A percentile compares a stretch with the other conserved stretches of the same genome.
Evolutionary conservation across 768 basidiomycete species (phyloP).

Genomic region (Rubroboletus pulcherrimus): DNA sequence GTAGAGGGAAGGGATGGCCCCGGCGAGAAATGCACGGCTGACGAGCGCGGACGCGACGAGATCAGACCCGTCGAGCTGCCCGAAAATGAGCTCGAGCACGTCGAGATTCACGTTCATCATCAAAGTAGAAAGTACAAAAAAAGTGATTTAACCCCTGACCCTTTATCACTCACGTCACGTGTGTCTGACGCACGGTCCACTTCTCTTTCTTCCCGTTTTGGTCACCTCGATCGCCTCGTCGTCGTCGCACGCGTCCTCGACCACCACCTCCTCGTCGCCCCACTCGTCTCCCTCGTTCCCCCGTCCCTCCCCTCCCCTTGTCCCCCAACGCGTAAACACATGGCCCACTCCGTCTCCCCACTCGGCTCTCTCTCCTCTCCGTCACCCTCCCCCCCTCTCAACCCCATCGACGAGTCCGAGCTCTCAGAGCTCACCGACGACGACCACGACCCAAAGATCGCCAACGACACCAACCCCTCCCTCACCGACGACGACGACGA

Average conservation of each 20-base stretch:
- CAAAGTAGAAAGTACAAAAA: not conserved
- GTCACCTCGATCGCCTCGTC: constrained; percentile 20
- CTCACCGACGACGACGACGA: constrained; percentile 22
- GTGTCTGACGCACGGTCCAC: constrained; percentile 22
- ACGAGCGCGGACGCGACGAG: constrained; percentile 61
- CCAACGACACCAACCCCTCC: constrained; percentile 31
- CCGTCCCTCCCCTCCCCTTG: not conserved
- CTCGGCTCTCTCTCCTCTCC: constrained; percentile 66
- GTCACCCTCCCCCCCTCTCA: constrained; percentile 54
- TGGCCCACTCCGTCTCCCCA: constrained; percentile 33
- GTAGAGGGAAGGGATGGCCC: constrained; percentile 62
- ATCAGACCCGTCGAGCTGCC: constrained; percentile 47
- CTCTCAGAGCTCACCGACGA: constrained; percentile 83
- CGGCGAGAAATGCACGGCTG: constrained; percentile 61
- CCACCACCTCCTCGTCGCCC: constrained; percentile 1
- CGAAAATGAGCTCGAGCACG: constrained; percentile 67
- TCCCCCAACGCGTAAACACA: not conserved
- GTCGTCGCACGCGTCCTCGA: constrained; percentile 21
- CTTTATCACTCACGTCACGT: constrained; percentile 8
- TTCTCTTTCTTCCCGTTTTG: constrained; percentile 13
- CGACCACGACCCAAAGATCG: constrained; percentile 50
- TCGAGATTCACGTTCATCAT: constrained; percentile 69
- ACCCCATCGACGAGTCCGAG: constrained; percentile 56
- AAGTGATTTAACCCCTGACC: constrained; percentile 6
- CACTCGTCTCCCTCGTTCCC: not conserved